These are phyloP conservation scores for Psilocybe cubensis DNA, from an alignment of 768 basidiomycete species.

Conservation along the genomic window DNA sequence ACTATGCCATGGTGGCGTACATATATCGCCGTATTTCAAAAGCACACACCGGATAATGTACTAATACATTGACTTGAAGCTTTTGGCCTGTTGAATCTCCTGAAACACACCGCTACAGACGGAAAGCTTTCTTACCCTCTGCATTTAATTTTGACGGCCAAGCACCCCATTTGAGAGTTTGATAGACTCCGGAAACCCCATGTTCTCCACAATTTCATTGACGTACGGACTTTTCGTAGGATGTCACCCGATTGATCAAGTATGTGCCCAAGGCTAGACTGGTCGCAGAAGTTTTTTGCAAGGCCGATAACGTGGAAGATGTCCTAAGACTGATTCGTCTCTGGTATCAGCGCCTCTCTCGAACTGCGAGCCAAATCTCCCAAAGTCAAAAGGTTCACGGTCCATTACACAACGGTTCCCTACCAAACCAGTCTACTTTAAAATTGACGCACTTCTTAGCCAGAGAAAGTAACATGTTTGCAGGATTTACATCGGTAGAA, in stretches of 20 bases:
- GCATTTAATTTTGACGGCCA: conserved; percentile 23
- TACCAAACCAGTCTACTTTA: conserved; percentile 32
- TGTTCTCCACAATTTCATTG: not conserved
- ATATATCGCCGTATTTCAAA: conserved; percentile 6
- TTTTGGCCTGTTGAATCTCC: not conserved
- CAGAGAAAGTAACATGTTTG: conserved; percentile 3
- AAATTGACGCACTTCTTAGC: conserved; percentile 13
- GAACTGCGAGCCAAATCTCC: conserved; percentile 31
- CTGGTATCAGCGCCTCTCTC: conserved; percentile 27
- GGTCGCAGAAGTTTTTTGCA: conserved; percentile 32
- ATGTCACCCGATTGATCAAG: conserved; percentile 39
- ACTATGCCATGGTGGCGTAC: conserved; percentile 6
- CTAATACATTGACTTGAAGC: not conserved
- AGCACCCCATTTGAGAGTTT: conserved; percentile 48
- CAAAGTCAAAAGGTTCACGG: conserved; percentile 47
- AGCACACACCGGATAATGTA: not conserved
- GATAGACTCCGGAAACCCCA: conserved; percentile 41
- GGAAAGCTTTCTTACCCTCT: conserved; percentile 14
- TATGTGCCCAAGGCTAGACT: conserved; percentile 36
- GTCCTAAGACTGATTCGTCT: conserved; percentile 14
- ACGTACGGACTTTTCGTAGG: conserved; percentile 15
- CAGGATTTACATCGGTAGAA: conserved; percentile 13
- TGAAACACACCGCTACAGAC: conserved; percentile 10
- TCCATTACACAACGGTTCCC: conserved; percentile 48
- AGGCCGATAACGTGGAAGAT: conserved; percentile 14